Base-by-base conservation (phyloP, 495 filamentous ascomycete genomes). In the Penicillium riverlandense region DNA sequence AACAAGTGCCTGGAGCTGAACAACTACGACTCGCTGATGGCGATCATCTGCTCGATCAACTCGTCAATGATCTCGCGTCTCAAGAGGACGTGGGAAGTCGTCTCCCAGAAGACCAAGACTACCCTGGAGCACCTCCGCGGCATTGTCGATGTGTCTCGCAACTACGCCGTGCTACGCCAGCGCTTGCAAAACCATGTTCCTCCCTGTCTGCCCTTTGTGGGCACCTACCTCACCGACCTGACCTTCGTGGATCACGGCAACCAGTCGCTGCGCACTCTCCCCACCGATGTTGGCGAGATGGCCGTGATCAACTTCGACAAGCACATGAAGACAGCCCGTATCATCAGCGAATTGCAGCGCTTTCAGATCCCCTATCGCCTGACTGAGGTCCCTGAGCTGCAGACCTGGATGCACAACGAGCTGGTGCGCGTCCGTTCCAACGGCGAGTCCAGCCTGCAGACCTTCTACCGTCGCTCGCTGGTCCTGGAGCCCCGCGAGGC, bases 291-390 rank as follows among this genome's bases (percentile, higher is more conserved):
- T n/a, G 72, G 76, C 6, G 77, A 82, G 29, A 74, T 84, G 61
- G 75, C 78, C 0, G 87, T 96, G 12, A 90, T 99, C 75, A 99
- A 99, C 66, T 99, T 96, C 49, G 92, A 97, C 74, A 99, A 97
- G 67, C 86, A 97, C 58, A 84, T 84, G 59, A 88, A 88, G 59
- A 96, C 90, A 3, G 91, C 94, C 7, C 86, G 86, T 55, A 90
- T 96, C 59, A 95, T 99, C 58, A 88, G 88, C 44, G 90, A 97
- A 52, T 76, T 97, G 9, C 92, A 97, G 62, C 82, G 92, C 22
- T 99, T 99, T 75, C 94, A 99, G 59, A 86, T 96, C 37, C 92
- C 94, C 1, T 96, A 99, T 56, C 81, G 84, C 12, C 75, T 99
- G 11, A 73, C 76, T 4, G 87, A 95, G 54, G 70, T 97, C 11